Percentiles rank a stretch among this genome's conserved stretches.
phyloP scores from a whole-genome alignment of 2,329 filamentous ascomycete species.

The Pestalotiopsis sp. region DNA sequence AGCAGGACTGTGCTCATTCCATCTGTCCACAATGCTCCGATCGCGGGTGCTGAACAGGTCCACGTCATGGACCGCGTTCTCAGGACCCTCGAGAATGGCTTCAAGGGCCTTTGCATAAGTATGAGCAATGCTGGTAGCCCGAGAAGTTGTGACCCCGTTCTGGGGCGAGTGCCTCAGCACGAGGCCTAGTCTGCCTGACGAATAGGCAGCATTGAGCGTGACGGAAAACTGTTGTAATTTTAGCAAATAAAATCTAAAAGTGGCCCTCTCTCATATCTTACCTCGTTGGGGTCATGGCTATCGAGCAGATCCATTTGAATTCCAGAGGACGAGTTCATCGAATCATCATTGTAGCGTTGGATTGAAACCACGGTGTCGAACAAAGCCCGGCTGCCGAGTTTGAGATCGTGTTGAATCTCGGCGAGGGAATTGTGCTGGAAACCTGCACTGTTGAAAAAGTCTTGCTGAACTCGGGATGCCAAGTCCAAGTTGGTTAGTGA shows the following conservation, averaged over 20 bases:
- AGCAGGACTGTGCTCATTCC: not conserved
- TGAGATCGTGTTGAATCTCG: slow-evolving; percentile 11
- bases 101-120: slow-evolving; percentile 5
- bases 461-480: slow-evolving; percentile 8
- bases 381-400: not conserved
- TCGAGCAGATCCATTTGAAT: slow-evolving; percentile 10
- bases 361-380: slow-evolving; percentile 10
- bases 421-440: slow-evolving; percentile 12
- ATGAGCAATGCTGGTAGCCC: slow-evolving; percentile 10
- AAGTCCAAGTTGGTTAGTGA: not conserved
- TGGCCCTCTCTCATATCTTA: not conserved
- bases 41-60: not conserved
- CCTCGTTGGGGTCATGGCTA: slow-evolving; percentile 10
- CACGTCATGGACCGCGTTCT: not conserved
- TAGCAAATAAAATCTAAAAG: not conserved
- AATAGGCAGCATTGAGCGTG: slow-evolving; percentile 13
- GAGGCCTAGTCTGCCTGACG: not conserved
- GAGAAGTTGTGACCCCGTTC: slow-evolving; percentile 7
- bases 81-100: not conserved
- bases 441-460: slow-evolving; percentile 6
- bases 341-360: slow-evolving; percentile 9
- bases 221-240: slow-evolving; percentile 2
- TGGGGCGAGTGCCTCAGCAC: slow-evolving; percentile 6
- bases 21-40: not conserved
- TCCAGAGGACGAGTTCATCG: slow-evolving; percentile 6